phyloP scores from a whole-genome alignment of 108 stramenopile species.

The Aurantiochytrium sp. region DNA sequence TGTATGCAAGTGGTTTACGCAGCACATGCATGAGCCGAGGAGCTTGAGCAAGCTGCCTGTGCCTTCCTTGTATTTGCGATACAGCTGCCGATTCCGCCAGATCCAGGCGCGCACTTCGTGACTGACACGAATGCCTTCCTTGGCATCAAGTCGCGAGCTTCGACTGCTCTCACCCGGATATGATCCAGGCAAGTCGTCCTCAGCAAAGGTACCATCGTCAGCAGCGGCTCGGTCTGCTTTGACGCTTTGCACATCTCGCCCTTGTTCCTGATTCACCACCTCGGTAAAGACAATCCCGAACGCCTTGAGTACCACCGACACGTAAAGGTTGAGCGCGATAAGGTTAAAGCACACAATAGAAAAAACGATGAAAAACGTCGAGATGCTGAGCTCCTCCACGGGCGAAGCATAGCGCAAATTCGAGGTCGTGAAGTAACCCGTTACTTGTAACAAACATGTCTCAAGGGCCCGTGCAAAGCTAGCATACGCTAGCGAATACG shows the following conservation, averaged over 20 bases:
- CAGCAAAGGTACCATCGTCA: background rate
- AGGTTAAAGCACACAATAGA: background rate
- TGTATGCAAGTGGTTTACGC: background rate
- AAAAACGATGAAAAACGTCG: background rate
- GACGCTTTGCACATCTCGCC: background rate
- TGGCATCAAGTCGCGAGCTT: background rate
- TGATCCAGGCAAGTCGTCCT: background rate
- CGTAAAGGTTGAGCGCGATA: background rate
- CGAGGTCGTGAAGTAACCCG: background rate
- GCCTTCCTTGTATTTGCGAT: background rate
- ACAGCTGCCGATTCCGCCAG: background rate
- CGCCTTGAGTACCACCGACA: background rate
- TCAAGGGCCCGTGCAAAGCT: background rate
- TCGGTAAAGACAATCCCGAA: background rate
- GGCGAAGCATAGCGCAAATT: background rate
- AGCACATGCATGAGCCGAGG: background rate
- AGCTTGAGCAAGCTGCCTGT: background rate
- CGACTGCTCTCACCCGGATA: background rate
- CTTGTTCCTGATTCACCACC: background rate
- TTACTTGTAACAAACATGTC: background rate
- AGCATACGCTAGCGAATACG: background rate
- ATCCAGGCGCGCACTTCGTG: background rate
- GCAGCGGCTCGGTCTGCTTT: background rate
- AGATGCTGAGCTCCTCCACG: background rate
- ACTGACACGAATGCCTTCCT: background rate